These are phyloP conservation scores for Colletotrichum camelliae DNA, from an alignment of 2,329 filamentous ascomycete genomes.

Conservation along the genomic window DNA sequence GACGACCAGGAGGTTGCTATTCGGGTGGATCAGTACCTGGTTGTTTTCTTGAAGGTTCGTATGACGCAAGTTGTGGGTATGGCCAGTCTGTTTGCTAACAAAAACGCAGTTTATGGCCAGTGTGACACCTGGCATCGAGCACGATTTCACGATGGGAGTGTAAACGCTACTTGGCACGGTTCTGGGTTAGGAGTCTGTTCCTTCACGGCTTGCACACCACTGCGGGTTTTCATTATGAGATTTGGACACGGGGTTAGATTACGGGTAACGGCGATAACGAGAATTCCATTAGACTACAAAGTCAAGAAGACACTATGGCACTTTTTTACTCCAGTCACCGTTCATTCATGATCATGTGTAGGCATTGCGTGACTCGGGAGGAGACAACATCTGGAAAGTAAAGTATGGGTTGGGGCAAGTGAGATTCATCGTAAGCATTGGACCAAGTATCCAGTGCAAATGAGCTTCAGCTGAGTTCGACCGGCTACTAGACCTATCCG, in stretches of 20 bases:
- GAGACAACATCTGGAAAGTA: not conserved
- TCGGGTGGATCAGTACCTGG: constrained; percentile 85
- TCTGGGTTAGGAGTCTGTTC: not conserved
- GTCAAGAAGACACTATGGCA: not conserved
- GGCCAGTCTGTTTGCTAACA: constrained; percentile 27
- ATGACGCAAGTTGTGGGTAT: not conserved
- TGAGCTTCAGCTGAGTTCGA: no score
- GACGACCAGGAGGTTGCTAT: constrained; percentile 80
- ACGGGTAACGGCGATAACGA: not conserved
- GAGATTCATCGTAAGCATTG: not conserved
- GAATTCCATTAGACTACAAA: constrained; percentile 11
- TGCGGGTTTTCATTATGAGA: not conserved
- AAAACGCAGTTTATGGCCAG: constrained; percentile 72
- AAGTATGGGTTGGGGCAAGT: not conserved
- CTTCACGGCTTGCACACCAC: not conserved
- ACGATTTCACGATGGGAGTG: constrained; percentile 97
- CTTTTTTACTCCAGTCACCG: not conserved
- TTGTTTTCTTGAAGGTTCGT: constrained; percentile 83
- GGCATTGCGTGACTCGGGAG: not conserved
- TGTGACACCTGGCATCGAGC: constrained; percentile 95
- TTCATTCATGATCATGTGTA: not conserved
- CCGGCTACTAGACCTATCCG: not conserved
- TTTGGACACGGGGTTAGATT: constrained; percentile 13
- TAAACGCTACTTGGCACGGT: constrained; percentile 43
- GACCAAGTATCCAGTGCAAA: no score